Base-by-base conservation (phyloP, 2,329 filamentous ascomycete genomes). In the Phaeomoniella chlamydospora region DNA sequence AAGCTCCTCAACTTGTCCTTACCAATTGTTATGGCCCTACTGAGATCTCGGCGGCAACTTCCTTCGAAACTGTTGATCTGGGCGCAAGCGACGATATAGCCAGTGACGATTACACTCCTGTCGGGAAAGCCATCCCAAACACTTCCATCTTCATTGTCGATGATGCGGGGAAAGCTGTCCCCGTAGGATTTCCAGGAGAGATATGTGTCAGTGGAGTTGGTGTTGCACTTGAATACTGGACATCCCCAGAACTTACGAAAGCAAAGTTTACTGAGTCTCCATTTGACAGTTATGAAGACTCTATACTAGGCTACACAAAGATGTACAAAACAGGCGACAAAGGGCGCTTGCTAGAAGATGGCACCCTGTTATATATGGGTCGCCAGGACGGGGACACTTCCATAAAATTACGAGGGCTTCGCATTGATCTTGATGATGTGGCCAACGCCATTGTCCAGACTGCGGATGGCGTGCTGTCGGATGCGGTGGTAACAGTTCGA, bases 351-450 rank as follows among this genome's bases (percentile, higher is more conserved):
- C 32, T 16, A 0, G 10, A 29, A 0, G 49, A 55, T 26, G 54
- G 55, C 1, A n/a, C 41, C 1, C 35, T 58, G 6, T 16, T 46
- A 2, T 41, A 50, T 19, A 19, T 41, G 2, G 50, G 49, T 10
- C 47, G 55, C 6, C 50, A 55, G 12, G 44, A 43, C 3, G 50
- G 47, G 3, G 50, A 55, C 34, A 48, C 48, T 4, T 44, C 52
- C 37, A 34, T 54, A 16, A 54, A 53, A 34, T 19, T 55, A 4
- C 43, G 46, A n/a, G 53, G 52, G 5, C 47, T 58, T 14, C 49
- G 52, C 1, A 57, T 70, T 15, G 66, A 72, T 11, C 46, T 72
- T 1, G 44, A 50, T 3, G 69, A 72, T 4, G 54, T 70, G n/a
- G 58, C 58, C 34, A 38, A 39, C 3, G 40, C 38, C 9, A 51